Conservation (phyloP, 2,329 filamentous ascomycete genomes). For the Hymenotorrendiella dingleyae region DNA sequence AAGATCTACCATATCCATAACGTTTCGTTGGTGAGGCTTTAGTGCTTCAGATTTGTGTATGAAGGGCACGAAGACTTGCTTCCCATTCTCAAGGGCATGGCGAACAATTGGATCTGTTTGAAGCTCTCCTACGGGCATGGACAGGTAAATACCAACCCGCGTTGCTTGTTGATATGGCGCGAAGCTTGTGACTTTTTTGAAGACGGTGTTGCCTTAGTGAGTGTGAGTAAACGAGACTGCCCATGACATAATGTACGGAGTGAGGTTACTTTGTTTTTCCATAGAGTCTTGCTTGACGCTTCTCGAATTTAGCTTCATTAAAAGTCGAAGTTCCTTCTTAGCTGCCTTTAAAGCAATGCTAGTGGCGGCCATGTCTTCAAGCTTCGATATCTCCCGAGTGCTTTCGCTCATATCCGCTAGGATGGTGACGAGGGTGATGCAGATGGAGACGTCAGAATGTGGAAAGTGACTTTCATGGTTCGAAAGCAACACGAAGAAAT, state of each 20-base stretch:
- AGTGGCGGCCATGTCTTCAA: background rate
- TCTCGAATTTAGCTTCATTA: conserved; percentile 63
- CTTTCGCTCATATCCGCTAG: too few relatives aligned
- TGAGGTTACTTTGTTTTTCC: conserved; percentile 60
- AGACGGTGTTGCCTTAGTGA: conserved; percentile 57
- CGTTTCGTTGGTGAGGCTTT: too few relatives aligned
- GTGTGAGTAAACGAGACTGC: background rate
- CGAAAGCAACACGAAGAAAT: too few relatives aligned
- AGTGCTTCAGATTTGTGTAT: conserved; percentile 74
- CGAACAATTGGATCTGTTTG: conserved; percentile 77
- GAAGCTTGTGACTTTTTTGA: conserved; percentile 58
- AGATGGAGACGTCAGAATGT: too few relatives aligned
- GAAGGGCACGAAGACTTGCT: conserved; percentile 88
- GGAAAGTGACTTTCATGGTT: too few relatives aligned
- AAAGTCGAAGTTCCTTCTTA: conserved; percentile 69
- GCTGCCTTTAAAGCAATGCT: conserved; percentile 47
- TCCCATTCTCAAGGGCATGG: conserved; percentile 70
- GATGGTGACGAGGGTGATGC: too few relatives aligned
- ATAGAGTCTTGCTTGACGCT: conserved; percentile 57
- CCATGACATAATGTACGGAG: background rate
- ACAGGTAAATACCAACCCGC: conserved; percentile 80
- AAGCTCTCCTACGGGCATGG: conserved; percentile 84
- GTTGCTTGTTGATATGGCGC: conserved; percentile 70
- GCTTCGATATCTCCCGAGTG: too few relatives aligned
- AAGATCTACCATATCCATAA: conserved; percentile 95